Evolutionary conservation across 495 filamentous ascomycete genomes (phyloP).

Genomic region (Achaetomiella virescens): DNA sequence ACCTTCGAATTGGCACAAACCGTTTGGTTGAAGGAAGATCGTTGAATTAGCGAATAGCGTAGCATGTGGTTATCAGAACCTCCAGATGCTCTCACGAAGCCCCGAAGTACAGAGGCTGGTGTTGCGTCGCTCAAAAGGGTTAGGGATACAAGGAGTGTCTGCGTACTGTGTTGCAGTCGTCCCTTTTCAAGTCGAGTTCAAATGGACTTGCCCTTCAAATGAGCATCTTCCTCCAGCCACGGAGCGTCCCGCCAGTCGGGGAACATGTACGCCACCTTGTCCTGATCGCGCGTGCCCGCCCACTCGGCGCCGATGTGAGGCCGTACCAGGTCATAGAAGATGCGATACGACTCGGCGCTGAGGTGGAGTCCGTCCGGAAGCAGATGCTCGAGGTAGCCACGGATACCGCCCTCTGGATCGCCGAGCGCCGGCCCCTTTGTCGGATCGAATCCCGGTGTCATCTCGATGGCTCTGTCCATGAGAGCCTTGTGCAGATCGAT

Average conservation of each 20-base stretch:
- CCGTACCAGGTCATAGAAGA: conserved; percentile 42
- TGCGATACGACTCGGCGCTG: conserved; percentile 43
- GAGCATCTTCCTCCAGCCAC: conserved; percentile 27
- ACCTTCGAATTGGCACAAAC: too few relatives aligned
- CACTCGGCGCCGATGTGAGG: conserved; percentile 37
- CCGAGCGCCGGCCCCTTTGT: conserved; percentile 34
- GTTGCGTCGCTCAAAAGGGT: too few relatives aligned
- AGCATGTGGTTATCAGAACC: too few relatives aligned
- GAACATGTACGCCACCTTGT: conserved; percentile 28
- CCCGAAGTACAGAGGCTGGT: too few relatives aligned
- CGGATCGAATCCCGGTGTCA: conserved; percentile 36
- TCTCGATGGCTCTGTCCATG: conserved; percentile 50
- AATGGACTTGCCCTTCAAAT: conserved; percentile 9
- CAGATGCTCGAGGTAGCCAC: conserved; percentile 41
- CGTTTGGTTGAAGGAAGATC: too few relatives aligned
- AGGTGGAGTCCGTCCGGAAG: conserved; percentile 51
- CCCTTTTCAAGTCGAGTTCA: neutral
- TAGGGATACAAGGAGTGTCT: too few relatives aligned
- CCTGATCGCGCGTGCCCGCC: conserved; percentile 24
- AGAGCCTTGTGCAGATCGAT: conserved; percentile 71
- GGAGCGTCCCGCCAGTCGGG: conserved; percentile 41
- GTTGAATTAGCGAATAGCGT: too few relatives aligned
- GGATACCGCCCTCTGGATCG: conserved; percentile 35
- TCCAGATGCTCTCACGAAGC: too few relatives aligned
- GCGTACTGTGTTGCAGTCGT: neutral